Conservation (phyloP, 73 alveolate species). For the Tetrahymena borealis region DNA sequence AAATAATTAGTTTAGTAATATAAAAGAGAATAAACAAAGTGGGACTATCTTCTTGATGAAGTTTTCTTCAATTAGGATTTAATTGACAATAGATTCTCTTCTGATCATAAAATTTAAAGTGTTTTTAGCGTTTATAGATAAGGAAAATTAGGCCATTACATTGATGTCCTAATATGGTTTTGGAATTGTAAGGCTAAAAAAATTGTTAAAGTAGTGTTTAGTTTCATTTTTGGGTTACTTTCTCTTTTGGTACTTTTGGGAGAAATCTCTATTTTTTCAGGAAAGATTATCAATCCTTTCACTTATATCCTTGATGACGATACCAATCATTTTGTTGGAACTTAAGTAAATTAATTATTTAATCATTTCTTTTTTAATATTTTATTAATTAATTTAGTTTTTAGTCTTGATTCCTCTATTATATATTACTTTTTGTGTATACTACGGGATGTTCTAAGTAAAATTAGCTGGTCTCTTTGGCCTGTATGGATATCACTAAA, state of each 20-base stretch:
- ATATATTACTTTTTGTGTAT: slow-evolving; percentile 26
- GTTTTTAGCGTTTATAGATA: background rate
- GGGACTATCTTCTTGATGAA: background rate
- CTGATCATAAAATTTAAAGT: slow-evolving; percentile 3
- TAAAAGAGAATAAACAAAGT: slow-evolving; percentile 23
- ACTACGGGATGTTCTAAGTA: slow-evolving; percentile 18
- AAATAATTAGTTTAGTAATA: slow-evolving; percentile 9
- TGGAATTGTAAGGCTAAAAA: slow-evolving; percentile 27
- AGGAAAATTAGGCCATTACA: background rate
- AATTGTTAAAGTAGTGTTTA: background rate
- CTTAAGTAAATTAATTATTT: background rate
- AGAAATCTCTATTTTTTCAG: slow-evolving; percentile 5
- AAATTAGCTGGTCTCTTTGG: slow-evolving; percentile 14
- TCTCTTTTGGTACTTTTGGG: slow-evolving; percentile 2
- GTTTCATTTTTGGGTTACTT: background rate
- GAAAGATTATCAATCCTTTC: background rate
- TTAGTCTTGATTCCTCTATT: slow-evolving; percentile 4
- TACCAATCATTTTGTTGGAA: background rate
- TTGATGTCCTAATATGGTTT: background rate
- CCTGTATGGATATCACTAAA: slow-evolving; percentile 25
- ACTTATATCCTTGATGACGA: background rate
- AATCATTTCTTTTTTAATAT: background rate
- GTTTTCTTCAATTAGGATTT: background rate
- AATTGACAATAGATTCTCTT: background rate
- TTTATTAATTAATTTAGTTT: background rate